A percentile compares a stretch with the other conserved stretches of the same genome.
Evolutionary conservation across 2,329 filamentous ascomycete species (phyloP).

Genomic region (Monilinia vaccinii-corymbosi): DNA sequence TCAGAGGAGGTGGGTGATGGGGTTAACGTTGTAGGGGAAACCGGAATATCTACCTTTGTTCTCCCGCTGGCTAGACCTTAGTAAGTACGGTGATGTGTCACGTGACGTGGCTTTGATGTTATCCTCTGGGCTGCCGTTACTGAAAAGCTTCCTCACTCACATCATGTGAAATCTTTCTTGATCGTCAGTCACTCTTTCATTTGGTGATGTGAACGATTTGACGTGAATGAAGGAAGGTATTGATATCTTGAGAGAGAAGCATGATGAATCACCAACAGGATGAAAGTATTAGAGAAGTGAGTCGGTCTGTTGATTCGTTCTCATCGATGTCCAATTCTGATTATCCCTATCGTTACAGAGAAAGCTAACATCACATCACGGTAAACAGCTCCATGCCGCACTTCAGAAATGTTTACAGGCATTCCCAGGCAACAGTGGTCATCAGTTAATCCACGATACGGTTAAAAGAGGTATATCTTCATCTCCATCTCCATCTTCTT

Average conservation of each 20-base stretch:
- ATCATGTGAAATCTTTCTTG: background rate
- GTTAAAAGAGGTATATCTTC: conserved; percentile 5
- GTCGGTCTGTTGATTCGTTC: background rate
- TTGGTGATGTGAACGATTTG: background rate
- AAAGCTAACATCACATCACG: background rate
- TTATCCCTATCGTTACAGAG: no score
- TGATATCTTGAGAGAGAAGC: background rate
- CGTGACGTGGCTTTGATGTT: background rate
- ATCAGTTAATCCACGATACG: conserved; percentile 7
- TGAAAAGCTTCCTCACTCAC: no score
- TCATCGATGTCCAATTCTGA: background rate
- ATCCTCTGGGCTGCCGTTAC: no score
- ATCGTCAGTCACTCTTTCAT: background rate
- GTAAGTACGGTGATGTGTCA: background rate
- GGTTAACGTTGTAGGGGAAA: conserved; percentile 11
- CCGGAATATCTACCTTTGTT: conserved; percentile 2
- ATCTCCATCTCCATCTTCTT: background rate
- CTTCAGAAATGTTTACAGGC: conserved; percentile 5
- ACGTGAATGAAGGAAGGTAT: background rate
- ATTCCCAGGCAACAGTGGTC: conserved; percentile 7
- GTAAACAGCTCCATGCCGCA: conserved; percentile 6
- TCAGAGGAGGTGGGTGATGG: background rate
- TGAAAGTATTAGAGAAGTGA: conserved; percentile 6
- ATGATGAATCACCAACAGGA: conserved; percentile 10
- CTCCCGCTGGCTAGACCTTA: no score